Conservation (phyloP, 1,139 yeast genomes). For the Suhomyces maxii region DNA sequence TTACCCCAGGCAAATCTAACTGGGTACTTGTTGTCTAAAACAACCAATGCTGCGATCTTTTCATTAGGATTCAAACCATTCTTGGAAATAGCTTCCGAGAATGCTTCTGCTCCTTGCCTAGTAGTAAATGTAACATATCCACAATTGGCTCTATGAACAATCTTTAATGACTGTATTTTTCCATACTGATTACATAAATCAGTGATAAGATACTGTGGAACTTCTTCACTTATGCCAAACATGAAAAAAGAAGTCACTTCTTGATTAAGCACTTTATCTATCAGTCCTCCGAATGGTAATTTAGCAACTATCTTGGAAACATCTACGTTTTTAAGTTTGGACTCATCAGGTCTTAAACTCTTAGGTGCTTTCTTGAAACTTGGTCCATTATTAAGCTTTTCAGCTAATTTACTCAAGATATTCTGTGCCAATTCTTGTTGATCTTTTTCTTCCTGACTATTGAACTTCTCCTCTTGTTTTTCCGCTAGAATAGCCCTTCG, state of each 20-base stretch:
- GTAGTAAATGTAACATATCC: constrained; percentile 60
- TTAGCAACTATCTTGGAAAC: constrained; percentile 51
- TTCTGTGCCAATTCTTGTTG: constrained; percentile 29
- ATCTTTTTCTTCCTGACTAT: constrained; percentile 20
- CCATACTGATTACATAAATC: constrained; percentile 50
- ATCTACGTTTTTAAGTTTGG: constrained; percentile 38
- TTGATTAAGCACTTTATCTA: constrained; percentile 45
- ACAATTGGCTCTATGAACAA: constrained; percentile 64
- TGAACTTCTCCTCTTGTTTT: constrained; percentile 28
- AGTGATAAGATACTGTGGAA: constrained; percentile 62
- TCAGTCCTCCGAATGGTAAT: constrained; percentile 61
- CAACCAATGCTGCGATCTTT: constrained; percentile 35
- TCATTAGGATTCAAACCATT: constrained; percentile 31
- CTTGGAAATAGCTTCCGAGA: constrained; percentile 39
- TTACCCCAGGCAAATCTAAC: constrained; percentile 69
- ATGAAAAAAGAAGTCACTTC: constrained; percentile 58
- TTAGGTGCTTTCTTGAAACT: constrained; percentile 10
- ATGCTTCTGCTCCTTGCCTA: constrained; percentile 53
- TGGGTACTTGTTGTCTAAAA: constrained; percentile 41
- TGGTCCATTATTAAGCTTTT: constrained; percentile 27
- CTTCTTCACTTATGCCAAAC: constrained; percentile 67
- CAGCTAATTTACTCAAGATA: constrained; percentile 42
- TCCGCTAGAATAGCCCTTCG: constrained; percentile 46
- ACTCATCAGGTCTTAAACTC: constrained; percentile 10
- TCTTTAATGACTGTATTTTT: constrained; percentile 45